These are phyloP conservation scores for Sphenostylis stenocarpa DNA, from an alignment of 306 rosid species.

Conservation along the genomic window DNA sequence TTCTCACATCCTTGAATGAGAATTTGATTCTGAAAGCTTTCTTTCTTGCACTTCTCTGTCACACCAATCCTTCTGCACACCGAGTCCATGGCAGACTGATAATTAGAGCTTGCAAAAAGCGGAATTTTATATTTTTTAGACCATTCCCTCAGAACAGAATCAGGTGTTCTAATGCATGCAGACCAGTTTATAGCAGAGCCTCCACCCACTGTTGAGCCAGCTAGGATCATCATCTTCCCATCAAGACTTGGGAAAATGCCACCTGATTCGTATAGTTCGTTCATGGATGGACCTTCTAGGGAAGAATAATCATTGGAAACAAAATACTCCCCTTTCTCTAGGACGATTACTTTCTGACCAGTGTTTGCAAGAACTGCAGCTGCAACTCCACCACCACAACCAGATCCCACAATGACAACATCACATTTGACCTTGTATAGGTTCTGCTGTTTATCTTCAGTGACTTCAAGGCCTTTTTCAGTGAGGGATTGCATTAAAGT, in stretches of 20 bases:
- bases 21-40: constrained; percentile 71
- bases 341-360: constrained; percentile 71
- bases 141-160: constrained; percentile 73
- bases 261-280: constrained; percentile 66
- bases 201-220: constrained; percentile 96
- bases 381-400: constrained; percentile 97
- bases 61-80: constrained; percentile 83
- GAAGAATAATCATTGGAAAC: constrained; percentile 78
- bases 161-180: constrained; percentile 82
- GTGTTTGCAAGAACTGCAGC: constrained; percentile 87
- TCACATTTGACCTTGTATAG: constrained; percentile 81
- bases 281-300: constrained; percentile 77
- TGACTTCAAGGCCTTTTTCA: constrained; percentile 67
- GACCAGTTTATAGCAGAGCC: constrained; percentile 96
- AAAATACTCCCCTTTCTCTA: constrained; percentile 91
- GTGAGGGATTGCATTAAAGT: constrained; percentile 54
- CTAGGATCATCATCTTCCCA: constrained; percentile 72
- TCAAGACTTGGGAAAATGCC: constrained; percentile 65
- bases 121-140: constrained; percentile 63
- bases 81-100: constrained; percentile 71
- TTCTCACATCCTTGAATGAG: constrained; percentile 75
- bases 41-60: constrained; percentile 47
- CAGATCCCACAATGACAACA: constrained; percentile 81
- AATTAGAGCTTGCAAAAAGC: constrained; percentile 56
- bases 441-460: constrained; percentile 42